Base-by-base conservation (phyloP, 176 grass and related monocot species). In the Rhynchospora tenuis region DNA sequence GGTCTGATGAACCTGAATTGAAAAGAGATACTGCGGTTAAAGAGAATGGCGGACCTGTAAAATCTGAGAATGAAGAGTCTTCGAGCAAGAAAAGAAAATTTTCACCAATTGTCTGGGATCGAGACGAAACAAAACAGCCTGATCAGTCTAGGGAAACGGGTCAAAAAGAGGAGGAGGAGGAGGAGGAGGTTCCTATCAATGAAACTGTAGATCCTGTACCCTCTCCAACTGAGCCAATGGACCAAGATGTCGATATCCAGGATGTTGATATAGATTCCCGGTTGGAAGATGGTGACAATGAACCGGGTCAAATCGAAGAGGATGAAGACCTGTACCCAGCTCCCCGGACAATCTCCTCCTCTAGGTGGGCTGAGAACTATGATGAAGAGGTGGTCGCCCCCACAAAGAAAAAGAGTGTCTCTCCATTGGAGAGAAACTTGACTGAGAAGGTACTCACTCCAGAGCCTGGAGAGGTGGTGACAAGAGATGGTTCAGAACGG, bases 51-150 rank as follows among this genome's bases (percentile, higher is more conserved):
- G 50, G 55, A 79, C 29, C 43, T 16, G 20, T 82, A 9, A 61
- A 82, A 46, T 57, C 56, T 76, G 73, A 57, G 86, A 91, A 9
- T 51, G 44, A 4, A 22, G 76, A 50, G 19, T 77, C 76, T 29
- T 73, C 79, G 51, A 90, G 28, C 31, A 91, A 83, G 85, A 98
- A 95, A 84, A 83, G 96, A 59, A 98, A 95, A 64, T 86, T 85
- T 47, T 93, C 86, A 10, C 91, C 91, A 5, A 85, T 90, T 83
- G 69, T 88, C 23, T 80, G 57, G 84, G 91, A 95, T 48, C 47
- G 57, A 29, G 87, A 88, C 80, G 86, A 20, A 6, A 16, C 80
- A 28, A 82, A 67, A 82, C 80, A 82, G 16, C 63, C 80, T 15
- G 46, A 56, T 9, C 73, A 77, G 50, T 65, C 80, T 54, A 13